phyloP scores from a whole-genome alignment of 192 early-diverging fungal genomes.

The Dispira parvispora region DNA sequence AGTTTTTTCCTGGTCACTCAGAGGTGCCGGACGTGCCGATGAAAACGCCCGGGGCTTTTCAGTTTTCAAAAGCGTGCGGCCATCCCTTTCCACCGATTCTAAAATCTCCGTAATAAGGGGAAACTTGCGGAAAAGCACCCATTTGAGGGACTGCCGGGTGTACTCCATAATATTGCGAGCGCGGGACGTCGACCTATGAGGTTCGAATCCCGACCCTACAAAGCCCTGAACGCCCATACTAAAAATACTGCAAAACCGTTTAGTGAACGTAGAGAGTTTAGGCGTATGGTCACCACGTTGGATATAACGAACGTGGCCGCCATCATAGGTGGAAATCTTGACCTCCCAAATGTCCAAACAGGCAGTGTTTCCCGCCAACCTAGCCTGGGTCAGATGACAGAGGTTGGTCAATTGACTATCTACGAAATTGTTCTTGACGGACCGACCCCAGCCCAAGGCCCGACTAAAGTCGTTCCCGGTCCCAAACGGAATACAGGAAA shows the following conservation, averaged over 20 bases:
- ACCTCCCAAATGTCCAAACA: constrained; percentile 57
- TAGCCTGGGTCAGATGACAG: constrained; percentile 32
- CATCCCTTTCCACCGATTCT: constrained; percentile 30
- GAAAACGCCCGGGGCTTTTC: constrained; percentile 17
- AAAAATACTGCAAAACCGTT: constrained; percentile 55
- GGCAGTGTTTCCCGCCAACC: constrained; percentile 41
- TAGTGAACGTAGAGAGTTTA: constrained; percentile 27
- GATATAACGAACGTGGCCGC: constrained; percentile 41
- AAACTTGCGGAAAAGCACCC: constrained; percentile 41
- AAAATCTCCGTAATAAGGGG: constrained; percentile 41
- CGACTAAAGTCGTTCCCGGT: constrained; percentile 60
- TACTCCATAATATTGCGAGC: constrained; percentile 47
- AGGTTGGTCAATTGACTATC: constrained; percentile 37
- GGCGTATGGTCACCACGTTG: constrained; percentile 27
- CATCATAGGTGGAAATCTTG: constrained; percentile 34
- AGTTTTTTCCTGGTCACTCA: constrained; percentile 3
- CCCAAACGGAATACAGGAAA: constrained; percentile 58
- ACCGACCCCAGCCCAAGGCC: constrained; percentile 60
- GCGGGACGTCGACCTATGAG: constrained; percentile 41
- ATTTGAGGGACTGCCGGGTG: constrained; percentile 37
- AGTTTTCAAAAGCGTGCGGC: constrained; percentile 26
- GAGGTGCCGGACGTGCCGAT: constrained; percentile 16
- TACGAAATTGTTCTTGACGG: constrained; percentile 38
- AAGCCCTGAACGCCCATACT: constrained; percentile 55
- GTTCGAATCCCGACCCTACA: constrained; percentile 57